Percentiles rank a stretch among this genome's conserved stretches.
Conservation (phyloP, 495 filamentous ascomycete genomes). For the Niebla homalea region DNA sequence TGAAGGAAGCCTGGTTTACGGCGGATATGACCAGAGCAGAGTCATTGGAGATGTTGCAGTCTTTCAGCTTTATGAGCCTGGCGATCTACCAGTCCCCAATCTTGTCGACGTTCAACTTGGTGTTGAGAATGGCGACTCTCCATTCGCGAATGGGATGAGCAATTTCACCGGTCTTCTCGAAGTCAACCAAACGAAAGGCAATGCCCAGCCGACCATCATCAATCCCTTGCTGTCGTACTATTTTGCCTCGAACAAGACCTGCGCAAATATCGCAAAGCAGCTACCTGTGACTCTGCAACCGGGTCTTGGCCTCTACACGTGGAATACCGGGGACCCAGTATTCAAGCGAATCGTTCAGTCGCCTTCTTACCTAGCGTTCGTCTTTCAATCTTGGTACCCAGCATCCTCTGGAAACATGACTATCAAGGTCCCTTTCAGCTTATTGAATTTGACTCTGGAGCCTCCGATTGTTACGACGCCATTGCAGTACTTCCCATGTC, state of each 20-base stretch:
- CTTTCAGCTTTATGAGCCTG: neutral
- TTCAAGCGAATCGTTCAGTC: constrained; percentile 33
- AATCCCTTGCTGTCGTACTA: constrained; percentile 34
- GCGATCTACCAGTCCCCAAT: constrained; percentile 8
- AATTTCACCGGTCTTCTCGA: constrained; percentile 25
- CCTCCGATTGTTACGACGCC: constrained; percentile 30
- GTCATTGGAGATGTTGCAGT: constrained; percentile 20
- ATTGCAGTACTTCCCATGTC: constrained; percentile 41
- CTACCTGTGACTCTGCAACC: constrained; percentile 33
- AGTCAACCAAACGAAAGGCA: constrained; percentile 20
- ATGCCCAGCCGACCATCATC: constrained; percentile 17
- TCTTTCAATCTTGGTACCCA: constrained; percentile 18
- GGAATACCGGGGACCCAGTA: constrained; percentile 29
- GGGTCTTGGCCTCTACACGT: constrained; percentile 33
- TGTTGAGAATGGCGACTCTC: constrained; percentile 29
- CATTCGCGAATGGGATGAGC: constrained; percentile 16
- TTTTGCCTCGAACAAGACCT: constrained; percentile 35
- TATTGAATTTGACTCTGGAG: constrained; percentile 39
- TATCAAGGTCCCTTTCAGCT: constrained; percentile 40
- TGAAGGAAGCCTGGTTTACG: constrained; percentile 32
- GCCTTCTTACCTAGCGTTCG: constrained; percentile 36
- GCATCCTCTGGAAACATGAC: constrained; percentile 23
- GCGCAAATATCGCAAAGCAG: constrained; percentile 31
- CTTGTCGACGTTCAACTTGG: constrained; percentile 31
- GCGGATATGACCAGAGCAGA: constrained; percentile 38